Evolutionary conservation across 2,329 filamentous ascomycete species (phyloP), one percentile per base, ranked within the genome.

Genomic region (Ceratocystis destructans): DNA sequence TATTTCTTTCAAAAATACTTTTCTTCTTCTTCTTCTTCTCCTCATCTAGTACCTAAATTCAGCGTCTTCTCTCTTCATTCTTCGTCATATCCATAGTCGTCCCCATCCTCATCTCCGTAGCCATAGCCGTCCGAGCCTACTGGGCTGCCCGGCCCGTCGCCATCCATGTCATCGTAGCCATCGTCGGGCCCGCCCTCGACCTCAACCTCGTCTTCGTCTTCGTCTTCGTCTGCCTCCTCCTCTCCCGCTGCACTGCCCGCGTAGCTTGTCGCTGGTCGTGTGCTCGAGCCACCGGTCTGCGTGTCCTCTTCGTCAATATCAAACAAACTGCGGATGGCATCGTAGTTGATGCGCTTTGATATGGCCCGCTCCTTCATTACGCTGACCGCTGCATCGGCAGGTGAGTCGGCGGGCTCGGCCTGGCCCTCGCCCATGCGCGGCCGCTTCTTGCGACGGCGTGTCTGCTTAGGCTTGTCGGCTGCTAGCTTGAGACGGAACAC

Each of bases 321-420:
- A 69, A 86, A 86, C 28, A 87, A 78, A 67, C 78, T 80, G 57
- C 79, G 77, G 69, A 87, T 82, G 46, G 81, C 82, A 65, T 83
- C 81, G 74, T 90, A 90, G 71, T 90, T 89, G 72, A 91, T 88
- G 72, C 88, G 86, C 74, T 86, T 88, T 69, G 85, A 89, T 75
- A 85, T 87, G 0, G 82, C 82, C 59, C 87, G 79, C 66, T 84
- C 82, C 73, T 87, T 86, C 73, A 89, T 78, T 70, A 87, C 86
- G 66, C 83, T 82, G 69, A 83, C 79, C 15, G 86, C 86, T 1
- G 87, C 87, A 72, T 90, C 87, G 2, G 82, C 85, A 0, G 88
- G 84, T 1, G 83, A 86, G 33, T 80, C 84, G 17, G 87, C 87
- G 0, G 86, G 84, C 28, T 82, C 84, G 17, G 82, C 81, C 72